Conservation (phyloP, 176 grass and related monocot genomes). For the Oropetium thomaeum region DNA sequence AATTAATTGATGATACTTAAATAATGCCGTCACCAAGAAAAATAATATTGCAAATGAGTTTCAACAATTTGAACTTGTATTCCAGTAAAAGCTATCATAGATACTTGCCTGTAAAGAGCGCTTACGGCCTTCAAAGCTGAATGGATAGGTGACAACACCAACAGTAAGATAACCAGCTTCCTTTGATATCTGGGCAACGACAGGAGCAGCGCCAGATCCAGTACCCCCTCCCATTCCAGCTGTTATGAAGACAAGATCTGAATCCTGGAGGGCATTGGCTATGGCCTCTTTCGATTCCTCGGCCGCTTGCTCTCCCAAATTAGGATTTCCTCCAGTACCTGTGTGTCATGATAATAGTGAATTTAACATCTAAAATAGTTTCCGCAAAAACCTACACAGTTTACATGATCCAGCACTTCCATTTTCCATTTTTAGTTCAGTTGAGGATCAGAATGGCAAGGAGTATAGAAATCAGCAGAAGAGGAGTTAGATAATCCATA, state of each 20-base stretch:
- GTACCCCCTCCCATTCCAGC: conserved; percentile 96
- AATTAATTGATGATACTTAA: background rate
- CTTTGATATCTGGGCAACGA: conserved; percentile 97
- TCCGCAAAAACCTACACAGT: background rate
- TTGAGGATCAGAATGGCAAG: background rate
- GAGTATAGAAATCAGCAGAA: background rate
- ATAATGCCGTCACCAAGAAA: background rate
- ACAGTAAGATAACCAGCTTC: conserved; percentile 97
- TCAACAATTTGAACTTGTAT: background rate
- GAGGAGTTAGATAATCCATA: no score
- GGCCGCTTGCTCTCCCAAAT: conserved; percentile 82
- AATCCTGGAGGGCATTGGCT: conserved; percentile 66
- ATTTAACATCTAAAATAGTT: background rate
- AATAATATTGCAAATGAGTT: background rate
- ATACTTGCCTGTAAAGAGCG: conserved; percentile 87
- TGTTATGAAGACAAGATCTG: conserved; percentile 94
- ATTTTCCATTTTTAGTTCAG: background rate
- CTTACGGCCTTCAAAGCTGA: conserved; percentile 93
- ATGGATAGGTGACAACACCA: conserved; percentile 94
- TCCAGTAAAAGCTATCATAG: background rate
- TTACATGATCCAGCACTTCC: background rate
- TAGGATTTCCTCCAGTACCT: conserved; percentile 91
- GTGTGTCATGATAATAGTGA: background rate
- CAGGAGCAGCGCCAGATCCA: conserved; percentile 93
- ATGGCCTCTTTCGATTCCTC: conserved; percentile 96